phyloP scores from a whole-genome alignment of 1,139 yeast species.

The Kodamaea fungicola region DNA sequence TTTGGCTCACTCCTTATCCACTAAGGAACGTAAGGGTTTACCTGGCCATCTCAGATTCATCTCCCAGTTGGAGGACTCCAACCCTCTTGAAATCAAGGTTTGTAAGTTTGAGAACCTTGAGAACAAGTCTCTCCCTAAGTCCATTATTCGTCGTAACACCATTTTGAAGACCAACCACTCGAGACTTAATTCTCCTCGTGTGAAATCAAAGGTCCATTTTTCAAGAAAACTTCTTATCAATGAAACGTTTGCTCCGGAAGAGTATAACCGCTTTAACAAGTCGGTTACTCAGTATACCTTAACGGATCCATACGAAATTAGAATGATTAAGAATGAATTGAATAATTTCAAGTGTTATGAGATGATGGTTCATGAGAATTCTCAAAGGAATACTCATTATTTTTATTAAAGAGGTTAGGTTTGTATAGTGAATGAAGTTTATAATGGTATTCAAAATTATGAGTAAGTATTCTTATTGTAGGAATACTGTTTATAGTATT shows the following conservation, averaged over 20 bases:
- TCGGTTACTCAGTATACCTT: constrained; percentile 50
- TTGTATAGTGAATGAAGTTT: background rate
- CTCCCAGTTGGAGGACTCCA: constrained; percentile 38
- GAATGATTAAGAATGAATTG: constrained; percentile 48
- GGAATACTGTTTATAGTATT: too few relatives aligned
- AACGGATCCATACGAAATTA: constrained; percentile 43
- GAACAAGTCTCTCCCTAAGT: constrained; percentile 1
- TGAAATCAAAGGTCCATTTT: constrained; percentile 29
- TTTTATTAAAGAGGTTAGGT: constrained; percentile 28
- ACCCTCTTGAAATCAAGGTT: constrained; percentile 30
- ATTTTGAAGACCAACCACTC: background rate
- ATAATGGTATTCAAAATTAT: too few relatives aligned
- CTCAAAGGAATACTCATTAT: constrained; percentile 52
- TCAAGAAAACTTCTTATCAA: constrained; percentile 42
- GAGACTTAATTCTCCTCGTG: background rate
- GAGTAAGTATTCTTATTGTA: too few relatives aligned
- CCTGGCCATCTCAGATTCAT: constrained; percentile 40
- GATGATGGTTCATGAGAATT: constrained; percentile 53
- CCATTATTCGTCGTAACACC: background rate
- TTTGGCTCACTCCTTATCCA: constrained; percentile 26
- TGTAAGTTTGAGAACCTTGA: constrained; percentile 28
- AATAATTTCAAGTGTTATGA: constrained; percentile 50
- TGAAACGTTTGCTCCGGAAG: constrained; percentile 47
- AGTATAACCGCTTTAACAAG: constrained; percentile 51
- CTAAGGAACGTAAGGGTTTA: constrained; percentile 26